Percentiles rank a stretch among this genome's conserved stretches.
phyloP scores from a whole-genome alignment of 495 filamentous ascomycete genomes.

The Aspergillus heteromorphus region DNA sequence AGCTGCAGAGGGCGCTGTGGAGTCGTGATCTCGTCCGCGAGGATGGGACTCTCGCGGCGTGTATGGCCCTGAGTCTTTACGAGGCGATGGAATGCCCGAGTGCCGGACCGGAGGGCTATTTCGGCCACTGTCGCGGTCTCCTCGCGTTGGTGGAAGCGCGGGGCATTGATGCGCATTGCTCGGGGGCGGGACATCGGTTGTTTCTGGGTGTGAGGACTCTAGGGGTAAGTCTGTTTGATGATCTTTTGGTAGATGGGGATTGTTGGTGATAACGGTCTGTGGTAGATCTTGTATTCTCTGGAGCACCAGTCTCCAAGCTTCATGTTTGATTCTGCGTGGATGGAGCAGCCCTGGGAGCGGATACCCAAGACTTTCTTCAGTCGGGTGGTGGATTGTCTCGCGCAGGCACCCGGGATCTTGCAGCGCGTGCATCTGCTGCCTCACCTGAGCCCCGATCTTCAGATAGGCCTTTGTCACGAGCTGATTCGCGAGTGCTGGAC shows the following conservation, averaged over 20 bases:
- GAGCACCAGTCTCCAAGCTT: slow-evolving; percentile 17
- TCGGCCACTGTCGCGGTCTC: slow-evolving; percentile 27
- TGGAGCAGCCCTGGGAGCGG: slow-evolving; percentile 20
- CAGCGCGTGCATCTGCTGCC: slow-evolving; percentile 12
- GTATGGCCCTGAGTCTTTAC: slow-evolving; percentile 30
- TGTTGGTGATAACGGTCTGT: neutral
- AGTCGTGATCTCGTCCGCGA: slow-evolving; percentile 19
- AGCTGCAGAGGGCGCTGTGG: slow-evolving; percentile 29
- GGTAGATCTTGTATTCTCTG: slow-evolving; percentile 15
- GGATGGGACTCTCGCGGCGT: slow-evolving; percentile 32
- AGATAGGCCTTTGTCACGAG: slow-evolving; percentile 4
- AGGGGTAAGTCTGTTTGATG: slow-evolving; percentile 16
- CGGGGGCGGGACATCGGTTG: slow-evolving; percentile 23
- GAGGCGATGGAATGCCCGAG: slow-evolving; percentile 34
- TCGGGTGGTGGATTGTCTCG: slow-evolving; percentile 24
- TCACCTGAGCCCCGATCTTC: slow-evolving; percentile 1
- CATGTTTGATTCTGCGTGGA: slow-evolving; percentile 24
- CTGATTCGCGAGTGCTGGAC: slow-evolving; percentile 18
- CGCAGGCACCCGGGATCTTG: slow-evolving; percentile 18
- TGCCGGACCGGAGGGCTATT: slow-evolving; percentile 20
- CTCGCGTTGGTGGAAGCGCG: slow-evolving; percentile 25
- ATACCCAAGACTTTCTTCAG: slow-evolving; percentile 18
- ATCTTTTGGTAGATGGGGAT: neutral
- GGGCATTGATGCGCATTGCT: slow-evolving; percentile 25
- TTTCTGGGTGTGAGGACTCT: slow-evolving; percentile 25